Conservation (phyloP, 257 asterid genomes). For the Solanum neorickii region DNA sequence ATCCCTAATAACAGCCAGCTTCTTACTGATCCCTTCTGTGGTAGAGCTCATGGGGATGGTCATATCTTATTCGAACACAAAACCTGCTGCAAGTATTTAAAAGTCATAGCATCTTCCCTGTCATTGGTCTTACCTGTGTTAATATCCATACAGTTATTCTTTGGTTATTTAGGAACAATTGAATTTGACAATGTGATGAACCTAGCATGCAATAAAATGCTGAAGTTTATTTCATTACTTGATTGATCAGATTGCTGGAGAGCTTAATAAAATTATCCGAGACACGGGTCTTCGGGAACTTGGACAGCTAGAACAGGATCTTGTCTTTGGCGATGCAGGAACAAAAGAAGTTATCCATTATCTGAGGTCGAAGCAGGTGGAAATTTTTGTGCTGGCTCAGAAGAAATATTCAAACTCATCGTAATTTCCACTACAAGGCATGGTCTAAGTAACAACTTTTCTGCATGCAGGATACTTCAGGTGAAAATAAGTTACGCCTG, state of each 20-base stretch:
- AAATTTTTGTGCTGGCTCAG: not conserved
- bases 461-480: conserved; percentile 34
- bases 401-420: not conserved
- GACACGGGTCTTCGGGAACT: conserved; percentile 72
- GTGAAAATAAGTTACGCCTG: conserved; percentile 73
- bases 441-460: not conserved
- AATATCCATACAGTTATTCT: not conserved
- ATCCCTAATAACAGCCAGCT: not conserved
- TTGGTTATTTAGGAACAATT: not conserved
- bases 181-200: not conserved
- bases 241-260: conserved; percentile 82
- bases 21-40: not conserved
- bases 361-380: conserved; percentile 62
- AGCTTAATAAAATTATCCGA: conserved; percentile 52
- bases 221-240: not conserved
- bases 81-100: not conserved
- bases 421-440: not conserved
- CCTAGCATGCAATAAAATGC: not conserved
- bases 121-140: not conserved
- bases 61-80: not conserved
- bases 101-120: not conserved
- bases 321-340: conserved; percentile 98
- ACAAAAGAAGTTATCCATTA: conserved; percentile 79
- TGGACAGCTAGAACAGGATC: conserved; percentile 96
- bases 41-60: not conserved